Evolutionary conservation across 2,329 filamentous ascomycete genomes (phyloP).

Genomic region (Aspergillus arachidicola): DNA sequence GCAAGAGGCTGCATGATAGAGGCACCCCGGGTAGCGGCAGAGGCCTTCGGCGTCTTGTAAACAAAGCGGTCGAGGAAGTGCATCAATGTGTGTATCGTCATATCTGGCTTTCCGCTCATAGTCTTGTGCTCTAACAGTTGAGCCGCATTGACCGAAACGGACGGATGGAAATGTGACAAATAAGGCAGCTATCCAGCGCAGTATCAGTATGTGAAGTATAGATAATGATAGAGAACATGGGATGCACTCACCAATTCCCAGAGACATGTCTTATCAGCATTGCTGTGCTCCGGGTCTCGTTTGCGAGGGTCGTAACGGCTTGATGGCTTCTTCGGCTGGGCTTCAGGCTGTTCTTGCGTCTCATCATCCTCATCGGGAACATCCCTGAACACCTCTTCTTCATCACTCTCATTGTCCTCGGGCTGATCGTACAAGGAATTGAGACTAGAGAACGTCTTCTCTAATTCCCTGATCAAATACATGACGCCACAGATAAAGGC

Average conservation of each 20-base stretch:
- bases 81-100: slow-evolving; percentile 86
- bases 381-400: slow-evolving; percentile 70
- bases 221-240: neutral
- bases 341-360: slow-evolving; percentile 25
- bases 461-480: slow-evolving; percentile 82
- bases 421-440: slow-evolving; percentile 77
- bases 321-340: slow-evolving; percentile 33
- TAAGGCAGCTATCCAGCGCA: slow-evolving; percentile 59
- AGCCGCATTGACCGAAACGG: slow-evolving; percentile 80
- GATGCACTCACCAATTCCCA: slow-evolving; percentile 77
- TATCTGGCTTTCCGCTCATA: slow-evolving; percentile 83
- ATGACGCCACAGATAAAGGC: slow-evolving; percentile 92
- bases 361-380: slow-evolving; percentile 59
- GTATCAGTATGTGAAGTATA: slow-evolving; percentile 7
- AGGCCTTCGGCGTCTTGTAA: slow-evolving; percentile 85
- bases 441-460: slow-evolving; percentile 77
- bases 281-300: slow-evolving; percentile 86
- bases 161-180: slow-evolving; percentile 85
- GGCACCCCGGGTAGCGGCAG: slow-evolving; percentile 68
- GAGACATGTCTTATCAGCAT: slow-evolving; percentile 88
- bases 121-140: slow-evolving; percentile 69
- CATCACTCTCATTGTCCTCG: slow-evolving; percentile 73
- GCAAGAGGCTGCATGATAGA: slow-evolving; percentile 97
- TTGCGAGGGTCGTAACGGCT: slow-evolving; percentile 81
- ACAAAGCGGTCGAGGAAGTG: slow-evolving; percentile 98